A percentile compares a stretch with the other conserved stretches of the same genome.
phyloP scores from a whole-genome alignment of 1,284 basidiomycete genomes.

The Wolfiporia cocos region DNA sequence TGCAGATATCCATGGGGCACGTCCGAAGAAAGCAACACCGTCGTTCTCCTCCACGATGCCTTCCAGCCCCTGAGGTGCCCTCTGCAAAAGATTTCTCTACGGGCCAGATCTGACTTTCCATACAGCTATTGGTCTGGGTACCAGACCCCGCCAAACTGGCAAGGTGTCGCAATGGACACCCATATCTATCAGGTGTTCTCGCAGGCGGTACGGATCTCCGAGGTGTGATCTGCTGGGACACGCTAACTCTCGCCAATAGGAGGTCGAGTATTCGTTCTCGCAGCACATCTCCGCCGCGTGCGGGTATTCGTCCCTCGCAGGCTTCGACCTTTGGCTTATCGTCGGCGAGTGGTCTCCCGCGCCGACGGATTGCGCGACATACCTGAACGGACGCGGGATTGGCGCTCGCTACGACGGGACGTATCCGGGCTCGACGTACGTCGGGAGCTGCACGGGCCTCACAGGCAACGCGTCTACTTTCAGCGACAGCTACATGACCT shows the following conservation, averaged over 20 bases:
- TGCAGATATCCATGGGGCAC: slow-evolving; percentile 54
- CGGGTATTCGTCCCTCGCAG: slow-evolving; percentile 36
- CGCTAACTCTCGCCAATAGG: too few relatives aligned
- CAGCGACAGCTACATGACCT: slow-evolving; percentile 75
- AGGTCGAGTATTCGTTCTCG: slow-evolving; percentile 42
- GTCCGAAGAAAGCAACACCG: slow-evolving; percentile 49
- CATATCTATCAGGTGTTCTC: slow-evolving; percentile 83
- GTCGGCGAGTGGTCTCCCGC: slow-evolving; percentile 87
- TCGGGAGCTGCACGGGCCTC: slow-evolving; percentile 70
- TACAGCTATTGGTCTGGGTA: slow-evolving; percentile 70
- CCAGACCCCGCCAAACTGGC: slow-evolving; percentile 49
- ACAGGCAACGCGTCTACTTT: slow-evolving; percentile 73
- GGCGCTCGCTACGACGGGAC: slow-evolving; percentile 81
- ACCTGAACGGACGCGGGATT: slow-evolving; percentile 47
- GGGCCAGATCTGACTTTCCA: too few relatives aligned
- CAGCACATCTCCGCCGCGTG: slow-evolving; percentile 71
- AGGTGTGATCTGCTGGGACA: too few relatives aligned
- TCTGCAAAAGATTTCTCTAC: too few relatives aligned
- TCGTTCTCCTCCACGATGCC: slow-evolving; percentile 80
- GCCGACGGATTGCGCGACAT: slow-evolving; percentile 81
- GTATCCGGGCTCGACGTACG: slow-evolving; percentile 53
- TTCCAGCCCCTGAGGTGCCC: slow-evolving; percentile 66
- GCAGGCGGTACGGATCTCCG: slow-evolving; percentile 35
- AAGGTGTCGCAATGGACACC: slow-evolving; percentile 78
- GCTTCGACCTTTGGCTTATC: slow-evolving; percentile 65